These are phyloP conservation scores for Sporothrix schenckii DNA, from an alignment of 2,329 filamentous ascomycete genomes.

Conservation along the genomic window DNA sequence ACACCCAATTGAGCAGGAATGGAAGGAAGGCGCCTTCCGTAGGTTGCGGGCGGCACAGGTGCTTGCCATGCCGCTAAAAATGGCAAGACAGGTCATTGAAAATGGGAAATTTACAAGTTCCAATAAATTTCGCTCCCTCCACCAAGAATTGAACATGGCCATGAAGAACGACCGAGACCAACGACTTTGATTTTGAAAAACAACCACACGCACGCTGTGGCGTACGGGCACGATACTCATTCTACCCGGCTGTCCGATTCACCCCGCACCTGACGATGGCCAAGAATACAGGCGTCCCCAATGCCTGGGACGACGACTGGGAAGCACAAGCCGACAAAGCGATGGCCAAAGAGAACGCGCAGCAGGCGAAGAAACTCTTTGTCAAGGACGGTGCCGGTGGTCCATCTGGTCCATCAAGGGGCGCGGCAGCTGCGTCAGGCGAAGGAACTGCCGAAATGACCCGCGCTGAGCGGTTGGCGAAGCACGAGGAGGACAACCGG, in stretches of 20 bases:
- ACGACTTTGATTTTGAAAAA: background rate
- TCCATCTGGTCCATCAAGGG: background rate
- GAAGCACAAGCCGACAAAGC: slow-evolving; percentile 70
- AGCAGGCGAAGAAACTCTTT: slow-evolving; percentile 9
- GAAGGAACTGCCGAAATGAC: slow-evolving; percentile 53
- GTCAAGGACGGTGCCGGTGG: background rate
- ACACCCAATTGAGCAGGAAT: background rate
- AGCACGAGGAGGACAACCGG: slow-evolving; percentile 81
- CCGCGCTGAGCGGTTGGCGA: slow-evolving; percentile 75
- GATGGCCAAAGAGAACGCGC: slow-evolving; percentile 42
- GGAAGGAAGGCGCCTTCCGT: background rate
- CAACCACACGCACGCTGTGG: background rate
- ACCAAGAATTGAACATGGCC: background rate
- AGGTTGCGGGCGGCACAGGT: slow-evolving; percentile 16
- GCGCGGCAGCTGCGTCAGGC: slow-evolving; percentile 31
- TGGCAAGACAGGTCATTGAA: background rate
- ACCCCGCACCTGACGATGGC: slow-evolving; percentile 43
- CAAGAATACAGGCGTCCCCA: slow-evolving; percentile 57
- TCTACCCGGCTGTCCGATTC: background rate
- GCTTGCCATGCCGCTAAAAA: slow-evolving; percentile 22
- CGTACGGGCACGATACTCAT: background rate
- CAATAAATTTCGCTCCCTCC: slow-evolving; percentile 5
- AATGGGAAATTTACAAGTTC: background rate
- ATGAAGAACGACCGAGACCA: background rate
- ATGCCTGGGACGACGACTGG: slow-evolving; percentile 94